These are phyloP conservation scores for Pseudopithomyces maydicus DNA, from an alignment of 2,329 filamentous ascomycete species.

Conservation along the genomic window DNA sequence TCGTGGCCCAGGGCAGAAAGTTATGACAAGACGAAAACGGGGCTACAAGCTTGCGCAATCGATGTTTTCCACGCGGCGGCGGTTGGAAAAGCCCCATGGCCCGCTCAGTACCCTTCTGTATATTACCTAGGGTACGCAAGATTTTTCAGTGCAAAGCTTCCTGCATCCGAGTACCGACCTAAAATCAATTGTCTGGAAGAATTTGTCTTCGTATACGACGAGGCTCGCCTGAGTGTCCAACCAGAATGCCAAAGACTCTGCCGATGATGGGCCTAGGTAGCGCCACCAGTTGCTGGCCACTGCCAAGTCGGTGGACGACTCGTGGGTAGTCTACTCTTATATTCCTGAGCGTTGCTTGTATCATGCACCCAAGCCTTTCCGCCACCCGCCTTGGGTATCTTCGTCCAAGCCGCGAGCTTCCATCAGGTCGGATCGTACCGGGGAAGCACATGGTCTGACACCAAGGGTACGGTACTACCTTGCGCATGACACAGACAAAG, in stretches of 20 bases:
- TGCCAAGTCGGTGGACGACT: background rate
- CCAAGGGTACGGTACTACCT: background rate
- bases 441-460: background rate
- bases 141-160: background rate
- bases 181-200: background rate
- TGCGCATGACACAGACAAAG: background rate
- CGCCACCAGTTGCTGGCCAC: background rate
- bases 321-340: background rate
- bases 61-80: no score
- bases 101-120: no score
- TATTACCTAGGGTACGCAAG: no score
- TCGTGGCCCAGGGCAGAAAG: no score
- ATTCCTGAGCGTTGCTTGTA: background rate
- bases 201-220: background rate
- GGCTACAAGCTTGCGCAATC: no score
- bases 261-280: background rate
- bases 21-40: no score
- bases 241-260: background rate
- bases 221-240: background rate
- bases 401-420: background rate
- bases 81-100: no score
- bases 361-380: background rate
- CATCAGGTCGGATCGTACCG: background rate
- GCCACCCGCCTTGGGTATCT: background rate
- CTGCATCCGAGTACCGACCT: background rate